Conservation (phyloP, 1,284 basidiomycete species). For the Fomitopsis schrenkii region DNA sequence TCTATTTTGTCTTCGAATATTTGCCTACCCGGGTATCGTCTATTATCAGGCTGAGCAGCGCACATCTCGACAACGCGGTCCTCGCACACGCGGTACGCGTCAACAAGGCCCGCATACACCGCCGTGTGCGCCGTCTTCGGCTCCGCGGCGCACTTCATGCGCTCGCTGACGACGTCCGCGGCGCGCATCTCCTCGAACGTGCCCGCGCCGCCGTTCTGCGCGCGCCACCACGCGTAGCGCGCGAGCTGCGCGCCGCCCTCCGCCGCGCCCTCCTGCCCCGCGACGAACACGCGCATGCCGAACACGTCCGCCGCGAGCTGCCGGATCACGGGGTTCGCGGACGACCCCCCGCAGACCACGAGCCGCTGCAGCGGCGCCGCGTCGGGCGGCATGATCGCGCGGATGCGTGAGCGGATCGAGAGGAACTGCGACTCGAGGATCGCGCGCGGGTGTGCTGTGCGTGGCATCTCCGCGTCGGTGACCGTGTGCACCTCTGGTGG, state of each 20-base stretch:
- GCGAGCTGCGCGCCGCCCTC: conserved; percentile 69
- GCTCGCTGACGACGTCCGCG: conserved; percentile 39
- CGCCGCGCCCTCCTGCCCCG: conserved; percentile 65
- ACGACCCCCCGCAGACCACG: conserved; percentile 80
- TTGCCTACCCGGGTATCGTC: background rate
- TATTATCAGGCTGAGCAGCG: background rate
- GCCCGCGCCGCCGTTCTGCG: conserved; percentile 37
- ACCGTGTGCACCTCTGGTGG: conserved; percentile 24
- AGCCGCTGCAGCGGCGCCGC: conserved; percentile 61
- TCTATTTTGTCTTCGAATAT: background rate
- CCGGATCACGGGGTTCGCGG: conserved; percentile 70
- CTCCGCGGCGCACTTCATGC: conserved; percentile 56
- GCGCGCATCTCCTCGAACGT: conserved; percentile 63
- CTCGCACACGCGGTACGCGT: conserved; percentile 37
- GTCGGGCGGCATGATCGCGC: conserved; percentile 59
- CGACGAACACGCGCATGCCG: conserved; percentile 66
- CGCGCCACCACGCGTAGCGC: conserved; percentile 66
- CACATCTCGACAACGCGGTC: conserved; percentile 32
- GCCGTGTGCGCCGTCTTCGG: conserved; percentile 35
- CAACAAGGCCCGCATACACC: conserved; percentile 31
- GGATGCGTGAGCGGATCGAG: conserved; percentile 68
- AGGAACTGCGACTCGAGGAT: conserved; percentile 87
- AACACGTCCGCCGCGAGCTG: conserved; percentile 80
- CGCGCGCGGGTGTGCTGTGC: conserved; percentile 64
- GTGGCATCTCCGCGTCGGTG: conserved; percentile 38